A percentile compares a stretch with the other conserved stretches of the same genome.
These are phyloP conservation scores for Candida argentea DNA, from an alignment of 805 yeast genomes.

Conservation along the genomic window DNA sequence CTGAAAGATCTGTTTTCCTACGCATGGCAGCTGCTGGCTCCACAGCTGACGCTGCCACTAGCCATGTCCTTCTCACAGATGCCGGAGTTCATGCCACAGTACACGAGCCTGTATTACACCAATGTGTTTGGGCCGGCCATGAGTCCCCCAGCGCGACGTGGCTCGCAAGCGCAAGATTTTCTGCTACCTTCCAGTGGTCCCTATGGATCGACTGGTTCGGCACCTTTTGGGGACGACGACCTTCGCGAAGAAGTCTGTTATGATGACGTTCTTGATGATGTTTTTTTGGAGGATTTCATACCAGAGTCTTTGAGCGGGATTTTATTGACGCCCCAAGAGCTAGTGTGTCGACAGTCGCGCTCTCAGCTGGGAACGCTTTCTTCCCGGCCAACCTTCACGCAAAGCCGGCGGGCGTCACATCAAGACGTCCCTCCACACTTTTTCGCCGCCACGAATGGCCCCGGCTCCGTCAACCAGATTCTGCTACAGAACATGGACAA, in stretches of 20 bases:
- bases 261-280: slow-evolving; percentile 7
- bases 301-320: slow-evolving; percentile 77
- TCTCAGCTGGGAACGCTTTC: slow-evolving; percentile 35
- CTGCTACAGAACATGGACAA: slow-evolving; percentile 4
- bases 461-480: slow-evolving; percentile 3
- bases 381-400: slow-evolving; percentile 21
- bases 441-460: slow-evolving; percentile 3
- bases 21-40: too few relatives aligned
- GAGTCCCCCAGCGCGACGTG: too few relatives aligned
- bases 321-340: slow-evolving; percentile 67
- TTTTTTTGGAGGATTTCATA: slow-evolving; percentile 64
- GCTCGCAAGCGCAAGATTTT: slow-evolving; percentile 1
- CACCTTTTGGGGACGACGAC: slow-evolving; percentile 29
- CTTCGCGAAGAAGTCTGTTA: slow-evolving; percentile 13
- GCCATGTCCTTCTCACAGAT: background rate
- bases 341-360: slow-evolving; percentile 57
- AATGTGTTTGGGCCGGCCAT: too few relatives aligned
- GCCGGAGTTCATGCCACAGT: too few relatives aligned
- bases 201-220: too few relatives aligned
- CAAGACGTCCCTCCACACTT: too few relatives aligned
- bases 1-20: too few relatives aligned
- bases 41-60: background rate
- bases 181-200: slow-evolving; percentile 1
- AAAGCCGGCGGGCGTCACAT: slow-evolving; percentile 2
- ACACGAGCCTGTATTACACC: too few relatives aligned